These are phyloP conservation scores for Chrysosphaeria jannelii DNA, from an alignment of 2,329 filamentous ascomycete genomes.

Conservation along the genomic window DNA sequence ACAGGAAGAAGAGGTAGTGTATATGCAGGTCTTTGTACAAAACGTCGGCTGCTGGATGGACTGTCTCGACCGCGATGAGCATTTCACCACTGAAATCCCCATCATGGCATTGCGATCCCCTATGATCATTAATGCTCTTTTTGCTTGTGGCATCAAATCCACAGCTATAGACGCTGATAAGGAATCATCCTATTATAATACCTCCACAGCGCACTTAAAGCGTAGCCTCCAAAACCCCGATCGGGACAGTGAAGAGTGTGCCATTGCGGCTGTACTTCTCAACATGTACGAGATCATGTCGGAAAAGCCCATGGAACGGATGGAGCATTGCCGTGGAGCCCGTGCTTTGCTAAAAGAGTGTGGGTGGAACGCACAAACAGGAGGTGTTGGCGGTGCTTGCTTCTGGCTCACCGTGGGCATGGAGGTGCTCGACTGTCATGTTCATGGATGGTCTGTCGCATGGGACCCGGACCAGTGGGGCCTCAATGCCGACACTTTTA, in stretches of 20 bases:
- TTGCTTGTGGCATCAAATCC: constrained; percentile 70
- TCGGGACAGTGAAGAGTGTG: constrained; percentile 56
- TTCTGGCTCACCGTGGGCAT: constrained; percentile 87
- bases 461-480: constrained; percentile 86
- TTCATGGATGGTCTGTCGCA: constrained; percentile 60
- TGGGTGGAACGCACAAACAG: constrained; percentile 53
- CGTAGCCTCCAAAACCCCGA: constrained; percentile 57
- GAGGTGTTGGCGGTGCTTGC: constrained; percentile 57
- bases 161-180: constrained; percentile 50
- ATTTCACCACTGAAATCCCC: constrained; percentile 64
- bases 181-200: constrained; percentile 59
- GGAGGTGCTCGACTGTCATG: constrained; percentile 67
- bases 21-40: constrained; percentile 77
- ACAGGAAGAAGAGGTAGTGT: constrained; percentile 38
- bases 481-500: constrained; percentile 18
- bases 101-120: constrained; percentile 56
- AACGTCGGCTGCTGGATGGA: constrained; percentile 90
- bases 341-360: constrained; percentile 71
- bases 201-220: constrained; percentile 49
- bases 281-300: constrained; percentile 89
- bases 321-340: constrained; percentile 70
- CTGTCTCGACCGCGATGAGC: constrained; percentile 55
- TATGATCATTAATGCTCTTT: constrained; percentile 66
- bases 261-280: constrained; percentile 60
- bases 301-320: constrained; percentile 45